Evolutionary conservation across 352 stramenopile genomes (phyloP).

Genomic region (Salisapilia sapeloensis): DNA sequence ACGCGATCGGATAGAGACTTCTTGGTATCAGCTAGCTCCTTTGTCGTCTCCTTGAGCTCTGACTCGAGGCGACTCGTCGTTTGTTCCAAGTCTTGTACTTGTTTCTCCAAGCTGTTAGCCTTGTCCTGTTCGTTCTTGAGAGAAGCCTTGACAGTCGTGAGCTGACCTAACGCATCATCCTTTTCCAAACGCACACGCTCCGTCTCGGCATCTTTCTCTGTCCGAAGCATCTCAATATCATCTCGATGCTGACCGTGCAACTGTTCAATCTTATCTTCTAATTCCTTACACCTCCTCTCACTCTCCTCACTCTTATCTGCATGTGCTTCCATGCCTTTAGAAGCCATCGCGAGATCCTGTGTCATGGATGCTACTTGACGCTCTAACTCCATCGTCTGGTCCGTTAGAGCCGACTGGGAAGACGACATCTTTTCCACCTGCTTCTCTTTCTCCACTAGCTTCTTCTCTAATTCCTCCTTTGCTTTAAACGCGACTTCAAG

Average conservation of each 20-base stretch:
- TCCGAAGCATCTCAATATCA: slow-evolving; percentile 38
- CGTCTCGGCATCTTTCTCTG: slow-evolving; percentile 38
- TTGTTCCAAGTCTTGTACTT: slow-evolving; percentile 32
- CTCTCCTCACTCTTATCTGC: slow-evolving; percentile 33
- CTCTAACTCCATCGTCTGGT: slow-evolving; percentile 39
- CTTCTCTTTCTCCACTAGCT: slow-evolving; percentile 47
- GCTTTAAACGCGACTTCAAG: slow-evolving; percentile 24
- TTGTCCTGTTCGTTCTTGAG: slow-evolving; percentile 12
- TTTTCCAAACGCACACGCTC: slow-evolving; percentile 24
- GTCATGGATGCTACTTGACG: slow-evolving; percentile 34
- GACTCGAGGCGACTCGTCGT: slow-evolving; percentile 8
- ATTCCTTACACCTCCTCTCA: slow-evolving; percentile 24
- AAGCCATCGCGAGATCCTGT: slow-evolving; percentile 48
- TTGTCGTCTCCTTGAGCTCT: slow-evolving; percentile 46
- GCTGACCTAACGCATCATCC: slow-evolving; percentile 6
- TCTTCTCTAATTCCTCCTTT: slow-evolving; percentile 13
- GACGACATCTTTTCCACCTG: slow-evolving; percentile 44
- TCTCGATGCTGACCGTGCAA: slow-evolving; percentile 38
- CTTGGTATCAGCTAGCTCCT: slow-evolving; percentile 62
- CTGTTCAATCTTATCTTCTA: slow-evolving; percentile 31
- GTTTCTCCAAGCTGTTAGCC: slow-evolving; percentile 13
- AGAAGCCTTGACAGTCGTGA: slow-evolving; percentile 9
- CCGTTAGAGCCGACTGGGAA: slow-evolving; percentile 41
- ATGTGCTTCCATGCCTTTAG: slow-evolving; percentile 46
- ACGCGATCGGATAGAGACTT: slow-evolving; percentile 73